These are phyloP conservation scores for Taphrina flavorubra DNA, from an alignment of 1,139 yeast genomes.

Conservation along the genomic window DNA sequence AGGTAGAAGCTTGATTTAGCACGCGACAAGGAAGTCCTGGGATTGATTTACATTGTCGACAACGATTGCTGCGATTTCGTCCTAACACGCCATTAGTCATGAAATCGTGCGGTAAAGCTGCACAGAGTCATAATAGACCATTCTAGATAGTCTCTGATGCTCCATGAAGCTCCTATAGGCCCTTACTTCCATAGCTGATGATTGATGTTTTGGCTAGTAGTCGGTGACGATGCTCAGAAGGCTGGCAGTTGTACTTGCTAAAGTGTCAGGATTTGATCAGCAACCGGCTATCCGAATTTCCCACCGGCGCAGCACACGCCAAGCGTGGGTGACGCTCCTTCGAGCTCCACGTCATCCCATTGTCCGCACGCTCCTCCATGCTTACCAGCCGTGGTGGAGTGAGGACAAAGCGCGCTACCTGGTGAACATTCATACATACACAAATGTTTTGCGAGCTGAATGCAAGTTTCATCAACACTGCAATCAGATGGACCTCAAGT, in stretches of 20 bases:
- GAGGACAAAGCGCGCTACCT: slow-evolving; percentile 3
- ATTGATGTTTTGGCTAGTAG: slow-evolving; percentile 24
- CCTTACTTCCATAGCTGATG: slow-evolving; percentile 30
- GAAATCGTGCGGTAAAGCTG: slow-evolving; percentile 5
- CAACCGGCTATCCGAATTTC: slow-evolving; percentile 21
- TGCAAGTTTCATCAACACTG: too few relatives aligned
- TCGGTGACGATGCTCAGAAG: slow-evolving; percentile 31
- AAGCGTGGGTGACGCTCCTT: slow-evolving; percentile 1
- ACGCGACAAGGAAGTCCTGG: background rate
- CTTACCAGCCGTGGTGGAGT: background rate
- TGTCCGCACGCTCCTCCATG: slow-evolving; percentile 10
- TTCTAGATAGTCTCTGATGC: background rate
- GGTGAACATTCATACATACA: too few relatives aligned
- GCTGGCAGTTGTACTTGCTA: slow-evolving; percentile 33
- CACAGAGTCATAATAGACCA: background rate
- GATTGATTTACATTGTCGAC: slow-evolving; percentile 37
- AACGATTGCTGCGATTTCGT: slow-evolving; percentile 42
- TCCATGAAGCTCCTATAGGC: background rate
- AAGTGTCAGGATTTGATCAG: slow-evolving; percentile 33
- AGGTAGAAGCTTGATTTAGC: background rate
- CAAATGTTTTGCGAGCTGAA: too few relatives aligned
- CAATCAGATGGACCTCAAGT: too few relatives aligned
- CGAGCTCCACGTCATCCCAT: slow-evolving; percentile 15
- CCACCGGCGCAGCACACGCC: slow-evolving; percentile 14
- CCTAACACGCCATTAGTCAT: slow-evolving; percentile 22